These are phyloP conservation scores for Pseudohalonectria lignicola DNA, from an alignment of 2,329 filamentous ascomycete species.

Conservation along the genomic window DNA sequence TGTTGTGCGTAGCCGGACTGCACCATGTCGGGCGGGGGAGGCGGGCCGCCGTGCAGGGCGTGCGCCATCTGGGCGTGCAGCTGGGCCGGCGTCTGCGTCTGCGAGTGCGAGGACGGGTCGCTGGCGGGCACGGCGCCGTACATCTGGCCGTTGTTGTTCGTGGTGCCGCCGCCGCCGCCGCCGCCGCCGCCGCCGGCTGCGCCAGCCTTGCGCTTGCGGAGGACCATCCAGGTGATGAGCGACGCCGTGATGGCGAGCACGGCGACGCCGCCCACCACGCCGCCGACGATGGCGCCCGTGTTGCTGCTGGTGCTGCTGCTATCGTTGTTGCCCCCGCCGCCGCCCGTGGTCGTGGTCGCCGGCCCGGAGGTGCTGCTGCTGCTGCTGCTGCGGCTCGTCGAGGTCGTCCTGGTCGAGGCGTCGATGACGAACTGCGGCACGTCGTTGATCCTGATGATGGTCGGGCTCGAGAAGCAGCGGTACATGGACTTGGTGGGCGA, in stretches of 20 bases:
- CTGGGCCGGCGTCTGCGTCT: neutral
- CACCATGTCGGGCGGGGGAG: neutral
- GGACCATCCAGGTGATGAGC: neutral
- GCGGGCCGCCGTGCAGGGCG: neutral
- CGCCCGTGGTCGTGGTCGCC: neutral
- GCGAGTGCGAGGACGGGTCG: neutral
- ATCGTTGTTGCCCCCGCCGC: neutral
- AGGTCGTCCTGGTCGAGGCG: slow-evolving; percentile 6
- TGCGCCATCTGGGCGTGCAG: neutral
- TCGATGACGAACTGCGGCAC: slow-evolving; percentile 21
- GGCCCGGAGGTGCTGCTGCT: neutral
- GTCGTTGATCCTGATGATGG: slow-evolving; percentile 20
- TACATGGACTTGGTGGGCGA: slow-evolving; percentile 21
- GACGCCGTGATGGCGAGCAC: neutral
- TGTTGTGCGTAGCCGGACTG: neutral
- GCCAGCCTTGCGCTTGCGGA: neutral
- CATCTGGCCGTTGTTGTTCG: neutral
- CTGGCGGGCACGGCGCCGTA: neutral
- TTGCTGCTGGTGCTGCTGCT: slow-evolving; percentile 19
- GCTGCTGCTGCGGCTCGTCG: slow-evolving; percentile 2
- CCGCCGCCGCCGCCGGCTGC: no score
- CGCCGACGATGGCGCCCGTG: slow-evolving; percentile 17
- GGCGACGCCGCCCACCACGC: slow-evolving; percentile 17
- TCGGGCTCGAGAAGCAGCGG: slow-evolving; percentile 17
- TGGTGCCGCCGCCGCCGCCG: no score